A percentile compares a stretch with the other conserved stretches of the same genome.
Evolutionary conservation across 176 grass and related monocot species (phyloP).

Genomic region (Avena eriantha): DNA sequence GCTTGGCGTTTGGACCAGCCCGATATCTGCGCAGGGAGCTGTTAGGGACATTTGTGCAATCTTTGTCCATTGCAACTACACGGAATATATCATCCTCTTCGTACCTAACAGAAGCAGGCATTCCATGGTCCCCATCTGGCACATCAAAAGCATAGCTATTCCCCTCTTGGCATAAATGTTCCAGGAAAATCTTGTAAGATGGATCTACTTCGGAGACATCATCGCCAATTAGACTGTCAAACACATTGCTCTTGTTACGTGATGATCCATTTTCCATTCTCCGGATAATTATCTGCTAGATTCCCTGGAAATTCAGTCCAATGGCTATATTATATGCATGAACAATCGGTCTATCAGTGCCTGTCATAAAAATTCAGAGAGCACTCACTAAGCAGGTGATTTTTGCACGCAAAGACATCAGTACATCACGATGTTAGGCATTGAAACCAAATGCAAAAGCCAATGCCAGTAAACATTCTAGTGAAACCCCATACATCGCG

Average conservation of each 20-base stretch:
- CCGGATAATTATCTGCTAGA: conserved; percentile 26
- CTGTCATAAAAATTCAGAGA: not conserved
- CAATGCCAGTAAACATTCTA: not conserved
- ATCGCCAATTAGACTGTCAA: not conserved
- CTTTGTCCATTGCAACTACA: not conserved
- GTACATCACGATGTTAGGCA: not conserved
- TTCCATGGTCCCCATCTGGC: conserved; percentile 43
- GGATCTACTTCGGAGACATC: conserved; percentile 47
- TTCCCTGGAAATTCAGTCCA: conserved; percentile 31
- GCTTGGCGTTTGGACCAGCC: not conserved
- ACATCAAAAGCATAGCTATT: conserved; percentile 32
- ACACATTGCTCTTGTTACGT: conserved; percentile 28
- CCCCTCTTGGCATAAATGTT: conserved; percentile 48
- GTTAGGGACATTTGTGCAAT: not conserved
- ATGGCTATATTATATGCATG: not conserved
- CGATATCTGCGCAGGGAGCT: not conserved
- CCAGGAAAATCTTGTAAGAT: conserved; percentile 54
- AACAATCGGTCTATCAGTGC: not conserved
- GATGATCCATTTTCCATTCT: not conserved
- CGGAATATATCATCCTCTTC: conserved; percentile 13
- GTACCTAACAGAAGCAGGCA: conserved; percentile 49
- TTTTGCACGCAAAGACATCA: conserved; percentile 1
- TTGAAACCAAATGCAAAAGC: not conserved
- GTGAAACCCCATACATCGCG: not conserved
- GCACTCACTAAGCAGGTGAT: not conserved